Evolutionary conservation across 2,329 filamentous ascomycete genomes (phyloP), one percentile per base, ranked within the genome.

Genomic region (Fusarium goolgardi): DNA sequence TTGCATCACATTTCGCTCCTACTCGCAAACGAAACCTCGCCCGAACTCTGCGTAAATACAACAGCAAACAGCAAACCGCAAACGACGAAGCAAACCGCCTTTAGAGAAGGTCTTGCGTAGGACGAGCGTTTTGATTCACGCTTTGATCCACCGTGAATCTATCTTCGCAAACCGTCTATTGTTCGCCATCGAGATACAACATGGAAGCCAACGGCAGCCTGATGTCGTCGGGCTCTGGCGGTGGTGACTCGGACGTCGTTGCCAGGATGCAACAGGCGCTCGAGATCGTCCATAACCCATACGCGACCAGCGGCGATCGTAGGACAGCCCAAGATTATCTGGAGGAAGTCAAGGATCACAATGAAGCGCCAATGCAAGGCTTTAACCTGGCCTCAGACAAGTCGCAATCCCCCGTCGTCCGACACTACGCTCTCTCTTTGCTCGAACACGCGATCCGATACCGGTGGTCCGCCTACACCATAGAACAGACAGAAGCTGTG

Each of bases 361-460:
- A 88, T 59, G 89, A 94, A 73, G 94, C 95, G 7, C 93, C 94
- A 3, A 88, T 91, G 49, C 90, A 96, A 81, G 96, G 96, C 70
- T 97, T 93, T 80, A 86, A 86, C 25, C 87, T 99, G 62, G 94
- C 94, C 44, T 88, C 88, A 70, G 90, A 96, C 78, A 86, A 84
- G 74, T 83, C 85, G 37, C 93, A 96, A 76, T 86, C 92, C 55
- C 88, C 93, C 40, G 87, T 96, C 55, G 91, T 98, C 58, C 91
- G 96, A 72, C 94, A 98, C 81, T 99, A 96, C 78, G 96, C 94
- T 59, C 86, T 99, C 32, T 96, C 94, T 29, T 85, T 99, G 58
- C 87, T 99, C 70, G 95, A 97, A 75, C 91, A 96, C 79, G 90
- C 93, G 45, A 91, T 98, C 77, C 92, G 90, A 71, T 94, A 97